Conservation (phyloP, 768 basidiomycete genomes). For the Trametes punicea region DNA sequence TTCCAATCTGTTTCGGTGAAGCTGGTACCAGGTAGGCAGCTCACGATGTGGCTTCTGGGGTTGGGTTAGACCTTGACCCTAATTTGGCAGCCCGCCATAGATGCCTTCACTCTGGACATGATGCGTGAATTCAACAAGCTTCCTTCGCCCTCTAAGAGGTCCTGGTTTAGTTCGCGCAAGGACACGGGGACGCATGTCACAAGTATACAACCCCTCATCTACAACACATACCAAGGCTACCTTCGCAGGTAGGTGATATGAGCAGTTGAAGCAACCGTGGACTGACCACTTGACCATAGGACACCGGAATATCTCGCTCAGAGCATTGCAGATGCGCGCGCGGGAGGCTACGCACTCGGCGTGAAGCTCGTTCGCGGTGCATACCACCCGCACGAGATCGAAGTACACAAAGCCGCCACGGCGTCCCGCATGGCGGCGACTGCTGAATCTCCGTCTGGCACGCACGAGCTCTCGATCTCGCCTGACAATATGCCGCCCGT, state of each 20-base stretch:
- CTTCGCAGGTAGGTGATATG: constrained; percentile 63
- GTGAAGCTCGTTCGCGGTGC: constrained; percentile 93
- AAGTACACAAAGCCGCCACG: constrained; percentile 39
- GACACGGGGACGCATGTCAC: not conserved
- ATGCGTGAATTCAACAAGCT: constrained; percentile 73
- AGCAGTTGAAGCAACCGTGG: not conserved
- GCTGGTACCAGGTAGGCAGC: constrained; percentile 39
- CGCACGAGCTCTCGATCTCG: constrained; percentile 46
- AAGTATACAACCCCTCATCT: constrained; percentile 62
- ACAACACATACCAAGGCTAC: constrained; percentile 89
- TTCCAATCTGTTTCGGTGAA: not conserved
- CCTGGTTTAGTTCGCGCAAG: constrained; percentile 11
- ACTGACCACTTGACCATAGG: constrained; percentile 43
- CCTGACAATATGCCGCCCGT: constrained; percentile 62
- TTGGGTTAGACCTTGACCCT: constrained; percentile 1
- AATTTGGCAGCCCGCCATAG: constrained; percentile 66
- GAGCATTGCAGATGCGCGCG: constrained; percentile 61
- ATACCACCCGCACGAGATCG: constrained; percentile 76
- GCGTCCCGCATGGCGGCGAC: constrained; percentile 4
- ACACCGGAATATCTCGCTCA: constrained; percentile 64
- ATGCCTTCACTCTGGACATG: constrained; percentile 71
- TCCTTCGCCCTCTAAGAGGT: constrained; percentile 19
- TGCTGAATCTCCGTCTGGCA: constrained; percentile 6
- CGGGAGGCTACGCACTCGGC: constrained; percentile 70
- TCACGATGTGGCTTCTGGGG: not conserved